Base-by-base conservation (phyloP, 129 eudicot species). In the Sambucus nigra region DNA sequence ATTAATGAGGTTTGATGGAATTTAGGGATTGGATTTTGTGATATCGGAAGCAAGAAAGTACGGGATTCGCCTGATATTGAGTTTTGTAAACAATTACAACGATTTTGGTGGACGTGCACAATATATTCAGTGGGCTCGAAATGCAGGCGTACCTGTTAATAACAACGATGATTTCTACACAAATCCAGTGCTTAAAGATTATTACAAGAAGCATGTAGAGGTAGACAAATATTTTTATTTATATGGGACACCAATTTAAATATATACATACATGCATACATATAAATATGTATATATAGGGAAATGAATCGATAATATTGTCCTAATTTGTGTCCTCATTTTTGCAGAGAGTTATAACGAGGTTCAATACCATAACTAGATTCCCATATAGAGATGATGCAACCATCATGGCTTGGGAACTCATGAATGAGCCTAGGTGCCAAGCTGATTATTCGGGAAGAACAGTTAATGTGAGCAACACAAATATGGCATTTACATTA, bases 341-440 rank as follows among this genome's bases (percentile, higher is more conserved):
- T 12, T 14, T 59, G 44, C 75, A 84, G 88, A 84, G 55, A 68
- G 75, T 84, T 2, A 55, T 84, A 26, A 80, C 79, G 50, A 71
- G 94, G 55, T 25, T 84, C 8, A 84, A 84, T 65, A 76, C 76
- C 52, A 64, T 84, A 47, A 84, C 76, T 24, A 68, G 51, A 48
- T 27, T 66, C 27, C 73, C 75, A 7, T 85, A 85, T 63, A 66
- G 32, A 22, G 86, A 85, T 28, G 95, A 85, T 24, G 49, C 78
- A 16, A 77, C 88, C 11, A 80, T 80, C 52, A 80, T 85, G 95
- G 79, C 89, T 3, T 80, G 95, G 95, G 95, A 81, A 62, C 86
- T 85, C 63, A 81, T 85, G 4, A 84, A 84, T 45, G 94, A 84
- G 69, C 94, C 88, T 9, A 83, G 94, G 16, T 80, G 88, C 75